Conservation (phyloP, 2,329 filamentous ascomycete species). For the Penicillium sp. region DNA sequence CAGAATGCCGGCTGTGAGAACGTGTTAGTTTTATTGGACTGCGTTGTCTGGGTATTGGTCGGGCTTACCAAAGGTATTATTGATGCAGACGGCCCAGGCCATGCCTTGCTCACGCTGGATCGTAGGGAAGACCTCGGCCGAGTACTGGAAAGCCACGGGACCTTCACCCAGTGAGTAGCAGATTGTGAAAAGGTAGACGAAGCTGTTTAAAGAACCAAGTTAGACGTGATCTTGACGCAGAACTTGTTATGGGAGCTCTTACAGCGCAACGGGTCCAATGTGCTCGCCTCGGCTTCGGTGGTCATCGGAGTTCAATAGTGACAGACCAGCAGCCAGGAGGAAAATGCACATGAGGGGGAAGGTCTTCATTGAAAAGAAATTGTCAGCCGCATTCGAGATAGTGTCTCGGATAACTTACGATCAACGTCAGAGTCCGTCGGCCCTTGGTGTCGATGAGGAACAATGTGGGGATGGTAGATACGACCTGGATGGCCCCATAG, state of each 20-base stretch:
- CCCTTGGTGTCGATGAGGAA: constrained; percentile 68
- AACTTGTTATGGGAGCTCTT: neutral
- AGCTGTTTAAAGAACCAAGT: constrained; percentile 53
- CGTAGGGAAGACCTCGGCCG: constrained; percentile 56
- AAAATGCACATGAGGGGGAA: constrained; percentile 68
- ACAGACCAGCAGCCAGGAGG: constrained; percentile 60
- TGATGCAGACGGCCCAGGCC: constrained; percentile 32
- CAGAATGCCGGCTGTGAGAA: constrained; percentile 47
- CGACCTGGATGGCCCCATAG: constrained; percentile 64
- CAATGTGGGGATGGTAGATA: constrained; percentile 62
- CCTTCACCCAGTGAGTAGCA: constrained; percentile 66
- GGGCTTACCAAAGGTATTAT: constrained; percentile 28
- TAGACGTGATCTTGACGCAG: neutral
- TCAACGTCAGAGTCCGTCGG: constrained; percentile 53
- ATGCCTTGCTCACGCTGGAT: constrained; percentile 49
- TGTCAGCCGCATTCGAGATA: neutral
- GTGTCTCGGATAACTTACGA: constrained; percentile 11
- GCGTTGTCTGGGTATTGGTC: constrained; percentile 14
- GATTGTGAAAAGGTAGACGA: constrained; percentile 64
- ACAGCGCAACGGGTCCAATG: constrained; percentile 28
- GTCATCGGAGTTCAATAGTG: constrained; percentile 47
- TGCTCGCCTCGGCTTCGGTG: constrained; percentile 38
- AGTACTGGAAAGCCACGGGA: constrained; percentile 52
- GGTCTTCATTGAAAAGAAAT: constrained; percentile 55
- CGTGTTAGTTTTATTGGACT: constrained; percentile 25